Percentiles rank a stretch among this genome's conserved stretches.
These are phyloP conservation scores for Clohesyomyces aquaticus DNA, from an alignment of 495 filamentous ascomycete genomes.

Conservation along the genomic window DNA sequence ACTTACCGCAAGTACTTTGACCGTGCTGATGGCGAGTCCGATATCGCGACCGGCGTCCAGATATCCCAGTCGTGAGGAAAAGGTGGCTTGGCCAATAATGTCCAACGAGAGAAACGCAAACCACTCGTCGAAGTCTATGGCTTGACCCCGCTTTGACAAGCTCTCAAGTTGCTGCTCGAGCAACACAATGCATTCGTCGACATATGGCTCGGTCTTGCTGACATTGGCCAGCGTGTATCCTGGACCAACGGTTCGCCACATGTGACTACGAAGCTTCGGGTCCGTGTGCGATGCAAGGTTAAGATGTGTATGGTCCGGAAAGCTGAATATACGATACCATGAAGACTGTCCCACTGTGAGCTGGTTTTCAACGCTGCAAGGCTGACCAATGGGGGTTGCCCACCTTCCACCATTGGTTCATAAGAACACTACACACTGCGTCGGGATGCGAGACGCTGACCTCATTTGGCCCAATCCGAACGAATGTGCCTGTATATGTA, in stretches of 20 bases:
- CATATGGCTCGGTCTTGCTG: not conserved
- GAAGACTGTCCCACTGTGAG: too few species aligned
- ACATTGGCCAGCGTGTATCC: not conserved
- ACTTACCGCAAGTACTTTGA: not conserved
- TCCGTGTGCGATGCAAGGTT: not conserved
- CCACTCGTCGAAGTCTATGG: not conserved
- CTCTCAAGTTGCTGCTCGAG: not conserved
- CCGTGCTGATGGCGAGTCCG: not conserved
- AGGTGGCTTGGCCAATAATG: not conserved
- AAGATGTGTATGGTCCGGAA: not conserved
- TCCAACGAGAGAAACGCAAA: not conserved
- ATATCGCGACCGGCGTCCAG: not conserved
- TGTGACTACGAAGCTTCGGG: not conserved
- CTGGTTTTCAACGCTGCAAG: not conserved
- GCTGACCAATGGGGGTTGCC: not conserved
- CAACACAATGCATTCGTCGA: not conserved
- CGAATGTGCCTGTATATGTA: not conserved
- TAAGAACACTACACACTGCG: not conserved
- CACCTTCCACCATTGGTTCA: not conserved
- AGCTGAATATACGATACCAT: not conserved
- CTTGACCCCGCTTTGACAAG: not conserved
- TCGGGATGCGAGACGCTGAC: not conserved
- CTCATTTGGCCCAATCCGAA: not conserved
- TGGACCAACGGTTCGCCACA: not conserved
- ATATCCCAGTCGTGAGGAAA: not conserved